Base-by-base conservation (phyloP, 352 stramenopile genomes). In the Pythium pyrilobum region DNA sequence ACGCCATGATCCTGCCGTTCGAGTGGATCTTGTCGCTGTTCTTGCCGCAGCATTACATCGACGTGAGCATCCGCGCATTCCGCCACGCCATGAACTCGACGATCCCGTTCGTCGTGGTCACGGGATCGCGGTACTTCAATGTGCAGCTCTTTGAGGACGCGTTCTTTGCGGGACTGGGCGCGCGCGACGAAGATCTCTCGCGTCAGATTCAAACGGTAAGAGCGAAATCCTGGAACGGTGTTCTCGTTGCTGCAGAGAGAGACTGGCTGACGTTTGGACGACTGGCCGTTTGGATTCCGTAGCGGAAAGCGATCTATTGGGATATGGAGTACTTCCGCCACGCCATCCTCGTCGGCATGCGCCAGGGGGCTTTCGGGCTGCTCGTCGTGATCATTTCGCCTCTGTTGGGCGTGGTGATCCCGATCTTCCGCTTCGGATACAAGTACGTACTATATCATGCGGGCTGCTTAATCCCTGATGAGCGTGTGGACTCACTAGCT, bases 261-360 rank as follows among this genome's bases (percentile, higher is more conserved):
- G 20, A 52, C 13, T 40, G 18, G 11, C 16, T 41, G 24, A 34
- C 24, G 15, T 10, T 11, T 32, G 12, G 40, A 11, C 12, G 21
- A 48, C 23, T 32, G 42, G 31, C 44, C 42, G 24, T 15, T 23
- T 31, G 45, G 25, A 46, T n/a, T 47, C 21, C 36, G n/a, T 62
- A 50, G 45, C 72, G 62, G 74, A 72, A 74, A 72, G 71, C 75
- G 4, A 74, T 87, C 45, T 85, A 81, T 50, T 89, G 76, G 79
- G 79, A 89, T 46, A 76, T 66, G 76, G 79, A 89, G 59, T 87
- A 89, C 52, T 61, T 81, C 12, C 60, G 56, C 27, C 79, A 89
- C 47, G 42, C 79, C 5, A 40, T 74, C 38, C 45, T 69, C n/a
- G 74, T 81, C 21, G 67, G 65, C 28, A 50, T 74, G 12, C 71